Base-by-base conservation (phyloP, 139 green algal genomes). In the Nannochloris sp. region DNA sequence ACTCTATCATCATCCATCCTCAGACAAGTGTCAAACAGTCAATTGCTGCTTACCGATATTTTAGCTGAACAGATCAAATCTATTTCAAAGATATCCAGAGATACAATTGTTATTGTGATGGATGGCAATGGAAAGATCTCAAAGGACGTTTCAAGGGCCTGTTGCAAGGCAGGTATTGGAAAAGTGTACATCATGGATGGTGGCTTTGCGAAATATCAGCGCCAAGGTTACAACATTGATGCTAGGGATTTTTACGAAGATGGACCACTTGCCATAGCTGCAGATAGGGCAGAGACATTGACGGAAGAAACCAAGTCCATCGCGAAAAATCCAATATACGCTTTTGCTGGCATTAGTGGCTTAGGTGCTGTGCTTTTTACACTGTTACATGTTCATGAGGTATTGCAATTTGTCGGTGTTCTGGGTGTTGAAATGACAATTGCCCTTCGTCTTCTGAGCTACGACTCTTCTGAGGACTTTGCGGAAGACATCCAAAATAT, bases 401-500 rank as follows among this genome's bases (percentile, higher is more conserved):
- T 72, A 6, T 61, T 83, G 23, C 48, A 72, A 51, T 82, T 68
- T 28, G n/a, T 83, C 6, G 76, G 76, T 12, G 74, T 83, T 49
- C 50, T 82, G 58, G 71, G 77, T 31, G 28, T 82, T n/a, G 66
- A 79, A 51, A 43, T 69, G 28, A 73, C 69, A 1, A 28, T 77
- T 4, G 48, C 56, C 16, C 23, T 20, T 26, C 55, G 63, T 13
- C 45, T 44, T 4, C 33, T 67, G 23, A 36, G 49, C 28, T 83
- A 83, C 45, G 23, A 61, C 46, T 71, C 37, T 49, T 51, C 68
- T 8, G 29, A 73, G 25, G 77, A 70, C 6, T 30, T 31, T 36
- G 25, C 25, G 50, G 23, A 59, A n/a, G 50, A 59, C 25, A 33
- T 59, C 12, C n/a, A 31, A 33, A 23, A 33, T 59, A 20, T 53